Conservation (phyloP, 2,329 filamentous ascomycete genomes). For the Nemania sp. region DNA sequence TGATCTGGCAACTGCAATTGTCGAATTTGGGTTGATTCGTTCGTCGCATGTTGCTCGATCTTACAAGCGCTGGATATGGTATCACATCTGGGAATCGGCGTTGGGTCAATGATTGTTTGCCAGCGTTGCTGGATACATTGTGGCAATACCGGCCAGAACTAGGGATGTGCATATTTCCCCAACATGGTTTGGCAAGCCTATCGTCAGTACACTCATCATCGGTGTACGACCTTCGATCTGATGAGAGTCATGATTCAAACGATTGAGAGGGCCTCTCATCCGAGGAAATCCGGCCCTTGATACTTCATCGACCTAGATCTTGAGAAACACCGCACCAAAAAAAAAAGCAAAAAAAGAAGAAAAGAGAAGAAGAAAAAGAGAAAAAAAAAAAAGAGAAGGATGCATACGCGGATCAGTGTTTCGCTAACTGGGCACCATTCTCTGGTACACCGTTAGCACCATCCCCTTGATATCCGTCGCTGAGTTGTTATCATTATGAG, state of each 20-base stretch:
- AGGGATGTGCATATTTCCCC: constrained; percentile 26
- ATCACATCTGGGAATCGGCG: constrained; percentile 34
- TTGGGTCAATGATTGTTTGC: constrained; percentile 36
- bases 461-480: neutral
- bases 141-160: constrained; percentile 18
- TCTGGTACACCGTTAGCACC: neutral
- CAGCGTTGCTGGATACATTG: constrained; percentile 41
- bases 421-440: neutral
- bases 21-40: constrained; percentile 31
- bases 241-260: constrained; percentile 20
- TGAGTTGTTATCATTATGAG: neutral
- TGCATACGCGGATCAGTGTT: constrained; percentile 1
- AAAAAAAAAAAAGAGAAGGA: constrained; percentile 4
- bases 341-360: neutral
- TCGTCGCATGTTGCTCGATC: constrained; percentile 38
- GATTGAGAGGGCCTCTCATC: constrained; percentile 21
- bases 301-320: constrained; percentile 22
- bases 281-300: constrained; percentile 16
- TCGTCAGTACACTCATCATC: constrained; percentile 28
- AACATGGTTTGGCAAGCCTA: constrained; percentile 23
- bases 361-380: neutral
- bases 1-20: constrained; percentile 40
- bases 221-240: constrained; percentile 28
- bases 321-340: too few species aligned
- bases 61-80: constrained; percentile 38